phyloP scores from a whole-genome alignment of 257 asterid species.

The Capsicum chinense region DNA sequence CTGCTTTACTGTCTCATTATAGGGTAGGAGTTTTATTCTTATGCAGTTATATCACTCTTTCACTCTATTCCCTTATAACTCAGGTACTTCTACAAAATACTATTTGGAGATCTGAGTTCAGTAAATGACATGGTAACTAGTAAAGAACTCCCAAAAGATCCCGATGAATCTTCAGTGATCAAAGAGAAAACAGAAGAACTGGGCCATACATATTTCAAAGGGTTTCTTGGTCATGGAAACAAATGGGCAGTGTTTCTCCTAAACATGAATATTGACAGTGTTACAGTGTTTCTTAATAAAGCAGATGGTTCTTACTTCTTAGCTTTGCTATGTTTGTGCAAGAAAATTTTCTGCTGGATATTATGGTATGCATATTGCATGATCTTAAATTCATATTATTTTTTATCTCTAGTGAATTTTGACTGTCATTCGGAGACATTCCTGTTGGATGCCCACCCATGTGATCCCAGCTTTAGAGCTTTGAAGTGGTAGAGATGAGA shows the following conservation, averaged over 20 bases:
- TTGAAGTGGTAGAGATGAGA: not conserved
- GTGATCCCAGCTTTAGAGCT: slow-evolving; percentile 24
- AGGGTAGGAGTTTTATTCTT: too few species aligned
- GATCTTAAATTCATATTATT: slow-evolving; percentile 15
- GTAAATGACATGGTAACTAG: slow-evolving; percentile 44
- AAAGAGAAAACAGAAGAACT: slow-evolving; percentile 70
- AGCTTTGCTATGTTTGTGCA: slow-evolving; percentile 95
- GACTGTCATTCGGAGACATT: not conserved
- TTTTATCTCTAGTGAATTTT: not conserved
- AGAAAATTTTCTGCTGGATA: slow-evolving; percentile 87
- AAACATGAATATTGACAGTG: slow-evolving; percentile 92
- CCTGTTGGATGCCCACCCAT: not conserved
- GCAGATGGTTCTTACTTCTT: slow-evolving; percentile 75
- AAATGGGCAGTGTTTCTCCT: slow-evolving; percentile 84
- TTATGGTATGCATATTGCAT: slow-evolving; percentile 63
- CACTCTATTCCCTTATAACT: too few species aligned
- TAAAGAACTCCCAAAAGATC: slow-evolving; percentile 39
- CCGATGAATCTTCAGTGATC: slow-evolving; percentile 50
- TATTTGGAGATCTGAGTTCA: slow-evolving; percentile 53
- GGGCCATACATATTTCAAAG: slow-evolving; percentile 67
- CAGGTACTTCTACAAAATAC: too few species aligned
- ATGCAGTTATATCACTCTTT: too few species aligned
- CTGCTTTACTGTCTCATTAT: too few species aligned
- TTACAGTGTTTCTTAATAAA: slow-evolving; percentile 85
- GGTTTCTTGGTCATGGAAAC: slow-evolving; percentile 90